Evolutionary conservation across 2,329 filamentous ascomycete species (phyloP), one percentile per base, ranked within the genome.

Genomic region (Monosporascus sp.): DNA sequence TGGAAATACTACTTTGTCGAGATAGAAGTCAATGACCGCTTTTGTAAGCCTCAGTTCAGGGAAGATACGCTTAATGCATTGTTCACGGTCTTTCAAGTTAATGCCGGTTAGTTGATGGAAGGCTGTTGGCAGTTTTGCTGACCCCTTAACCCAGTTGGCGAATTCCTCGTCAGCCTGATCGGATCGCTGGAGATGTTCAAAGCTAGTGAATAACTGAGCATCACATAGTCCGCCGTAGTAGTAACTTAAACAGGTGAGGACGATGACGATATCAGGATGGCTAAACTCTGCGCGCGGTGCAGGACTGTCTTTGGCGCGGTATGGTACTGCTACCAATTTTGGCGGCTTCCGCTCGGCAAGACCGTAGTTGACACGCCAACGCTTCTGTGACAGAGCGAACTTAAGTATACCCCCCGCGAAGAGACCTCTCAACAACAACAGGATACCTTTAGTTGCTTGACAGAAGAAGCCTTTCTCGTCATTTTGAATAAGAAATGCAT

Each of bases 321-420:
- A 88, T 0, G 83, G 84, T 0, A 88, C 80, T 0, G 79, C 78
- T 0, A 86, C 72, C 48, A 64, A 70, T 0, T 76, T 80, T 1
- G 53, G 47, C 0, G 74, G 76, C 0, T 58, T 57, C 2, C 81
- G 65, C 0, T 55, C 60, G 0, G 60, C 76, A 0, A 80, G 69
- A 0, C 86, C 85, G 54, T 84, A 89, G 51, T 87, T 78, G 0
- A 89, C 84, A 3, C 79, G 68, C 81, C 82, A 89, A 1, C 84
- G 70, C 59, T 88, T 88, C 15, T 77, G 66, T 0, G 68, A 65
- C 0, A 88, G 67, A 0, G 70, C 71, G 53, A 84, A 85, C 0
- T 59, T 59, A 0, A 89, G 59, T 0, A 88, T 69, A 0, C 81
- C 78, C 0, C 72, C 66, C 0, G 80, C 78, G 8, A 89, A 64